Evolutionary conservation across 805 yeast species (phyloP), one percentile per base, ranked within the genome.

Genomic region (Scheffersomyces coipomensis): DNA sequence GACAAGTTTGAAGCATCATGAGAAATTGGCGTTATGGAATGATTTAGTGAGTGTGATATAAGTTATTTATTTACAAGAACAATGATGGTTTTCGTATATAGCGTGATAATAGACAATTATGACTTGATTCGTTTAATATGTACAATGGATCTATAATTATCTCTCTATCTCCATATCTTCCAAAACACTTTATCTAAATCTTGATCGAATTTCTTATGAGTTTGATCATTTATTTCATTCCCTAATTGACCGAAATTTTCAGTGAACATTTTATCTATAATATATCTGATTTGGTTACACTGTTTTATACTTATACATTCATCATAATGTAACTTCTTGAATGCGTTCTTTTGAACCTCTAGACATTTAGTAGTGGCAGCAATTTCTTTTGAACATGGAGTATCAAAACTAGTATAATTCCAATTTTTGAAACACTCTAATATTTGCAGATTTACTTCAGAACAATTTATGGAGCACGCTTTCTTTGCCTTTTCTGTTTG

Each of bases 21-120:
- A 66, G 29, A 80, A 80, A 51, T 51, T 77, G 36, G 49, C 40
- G 3, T 46, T 73, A 13, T 83, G 88, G 88, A 49, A 51, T 11
- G 56, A 56, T 10, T 48, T 83, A 38, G 52, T 54, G 4, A 43
- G 19, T 21, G 34, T 25, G 21, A 31, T 24, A 21, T 21, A 7
- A 21, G 9, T 21, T 21, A 21, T 7, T 21, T 21, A 21, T 21
- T 7, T 21, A 21, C 23, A 21, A 21, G 23, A 9, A 21, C 23
- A 21, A 21, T 21, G n/a, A n/a, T n/a, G n/a, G n/a, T n/a, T n/a
- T n/a, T n/a, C n/a, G n/a, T n/a, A n/a, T n/a, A n/a, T n/a, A n/a
- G n/a, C n/a, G n/a, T n/a, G n/a, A n/a, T n/a, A n/a, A n/a, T n/a
- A n/a, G n/a, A n/a, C n/a, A n/a, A n/a, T n/a, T n/a, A n/a, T n/a